Evolutionary conservation across 345 rosid genomes (phyloP), one percentile per base, ranked within the genome.

Genomic region (Gossypium australe): DNA sequence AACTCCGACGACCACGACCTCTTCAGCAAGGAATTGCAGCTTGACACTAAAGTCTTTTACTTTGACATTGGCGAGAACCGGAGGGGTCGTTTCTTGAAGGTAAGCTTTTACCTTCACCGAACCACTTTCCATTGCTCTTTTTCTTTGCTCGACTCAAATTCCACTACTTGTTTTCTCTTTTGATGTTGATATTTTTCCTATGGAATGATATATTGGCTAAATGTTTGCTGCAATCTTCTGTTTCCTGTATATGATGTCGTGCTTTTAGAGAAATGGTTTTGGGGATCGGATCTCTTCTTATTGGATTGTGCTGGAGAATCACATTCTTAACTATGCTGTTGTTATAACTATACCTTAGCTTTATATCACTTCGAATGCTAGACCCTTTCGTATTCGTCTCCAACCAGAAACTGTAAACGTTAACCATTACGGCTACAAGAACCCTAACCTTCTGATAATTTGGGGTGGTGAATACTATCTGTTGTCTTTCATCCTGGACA

Each of bases 11-110:
- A 94, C 61, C 97, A 86, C 63, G 97, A 91, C 76, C 89, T 90
- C 48, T 89, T 87, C 70, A 91, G 97, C 89, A 94, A 94, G 82
- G 98, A 94, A 74, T 88, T 94, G 77, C 97, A 92, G 91, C 95
- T 94, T 56, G 97, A 94, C 83, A 87, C 94, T 83, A 94, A 94
- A 94, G 92, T 94, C 62, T 94, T 94, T 82, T 92, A 92, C 87
- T 94, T 94, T 67, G 97, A 94, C 80, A 91, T 94, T 60, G 98
- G 97, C 47, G 97, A 94, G 80, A 94, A 94, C 75, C 81, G 98
- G 34, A 89, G 97, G 67, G 98, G 97, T 67, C 91, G 97, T 66
- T 94, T 94, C 84, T 84, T 94, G 82, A 92, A 92, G 97, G 98
- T 92, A 81, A 62, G 3, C 61, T 1, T 3, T 79, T 53, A 25